Evolutionary conservation across 306 rosid genomes (phyloP), one percentile per base, ranked within the genome.

Genomic region (Cicer chorassanicum): DNA sequence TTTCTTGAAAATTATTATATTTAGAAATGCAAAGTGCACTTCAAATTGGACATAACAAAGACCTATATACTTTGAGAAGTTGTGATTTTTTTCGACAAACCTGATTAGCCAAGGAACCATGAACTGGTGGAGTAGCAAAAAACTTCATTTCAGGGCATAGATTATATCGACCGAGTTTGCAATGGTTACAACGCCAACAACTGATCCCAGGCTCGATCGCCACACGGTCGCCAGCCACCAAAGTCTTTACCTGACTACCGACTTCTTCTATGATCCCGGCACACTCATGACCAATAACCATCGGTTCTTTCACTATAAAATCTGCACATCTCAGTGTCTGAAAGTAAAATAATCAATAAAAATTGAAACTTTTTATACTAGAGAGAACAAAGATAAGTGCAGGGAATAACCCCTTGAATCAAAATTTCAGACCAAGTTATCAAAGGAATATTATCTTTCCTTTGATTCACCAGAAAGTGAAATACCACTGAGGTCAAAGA

Each of bases 231-330:
- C 97, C 93, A 0, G 88, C 66, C 56, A 65, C 90, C 65, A 93
- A 76, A 64, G 24, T 67, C 80, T 68, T 89, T 2, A 93, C 97
- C 55, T 88, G 70, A 80, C 82, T 63, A 40, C 98, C 98, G 59
- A 91, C 88, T 84, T 88, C 96, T 75, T 87, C 98, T 56, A 93
- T 82, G 53, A 89, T 81, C 82, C 98, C 98, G 65, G 97, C 97
- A 76, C 98, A 91, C 85, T 93, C 98, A 75, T 93, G 98, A 65
- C 98, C 98, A 56, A 93, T 89, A 3, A 91, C 97, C 96, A 93
- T 93, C 45, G 98, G 98, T 86, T 93, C 96, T 82, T 80, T 84
- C 41, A 91, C 97, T 29, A 91, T 39, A 61, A 82, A 91, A 78
- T 93, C 87, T 36, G 98, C 98, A 65, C 80, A 83, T 79, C 87